phyloP scores from a whole-genome alignment of 306 rosid genomes.

The Begonia peltatifolia region DNA sequence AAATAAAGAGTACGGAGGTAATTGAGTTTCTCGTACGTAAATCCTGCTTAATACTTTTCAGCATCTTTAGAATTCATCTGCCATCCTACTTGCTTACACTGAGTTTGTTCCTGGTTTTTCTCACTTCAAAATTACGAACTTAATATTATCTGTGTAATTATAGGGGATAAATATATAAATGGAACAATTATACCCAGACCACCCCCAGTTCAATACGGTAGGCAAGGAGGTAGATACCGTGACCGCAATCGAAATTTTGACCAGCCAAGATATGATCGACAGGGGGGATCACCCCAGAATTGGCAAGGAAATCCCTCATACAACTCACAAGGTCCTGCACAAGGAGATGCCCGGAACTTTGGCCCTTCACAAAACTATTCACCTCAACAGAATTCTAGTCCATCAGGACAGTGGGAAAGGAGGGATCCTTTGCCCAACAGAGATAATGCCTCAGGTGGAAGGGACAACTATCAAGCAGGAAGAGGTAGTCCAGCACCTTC shows the following conservation, averaged over 20 bases:
- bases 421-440: conserved; percentile 20
- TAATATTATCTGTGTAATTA: no score
- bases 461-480: conserved; percentile 19
- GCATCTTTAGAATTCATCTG: no score
- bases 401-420: conserved; percentile 38
- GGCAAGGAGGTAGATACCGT: conserved; percentile 29
- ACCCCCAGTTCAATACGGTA: conserved; percentile 65
- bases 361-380: conserved; percentile 33
- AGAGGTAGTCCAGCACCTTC: conserved; percentile 26
- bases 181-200: conserved; percentile 80
- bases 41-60: no score
- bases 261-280: conserved; percentile 23
- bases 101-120: no score
- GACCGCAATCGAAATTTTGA: conserved; percentile 30
- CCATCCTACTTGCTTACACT: no score
- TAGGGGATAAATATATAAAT: conserved; percentile 78
- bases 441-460: conserved; percentile 21
- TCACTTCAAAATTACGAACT: no score
- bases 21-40: neutral
- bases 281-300: conserved; percentile 19
- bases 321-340: conserved; percentile 23
- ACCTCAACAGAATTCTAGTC: conserved; percentile 29
- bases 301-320: conserved; percentile 30
- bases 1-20: conserved; percentile 91
- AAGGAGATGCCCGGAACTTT: conserved; percentile 38